phyloP scores from a whole-genome alignment of 179 eudicot species.

The Beta corolliflora region DNA sequence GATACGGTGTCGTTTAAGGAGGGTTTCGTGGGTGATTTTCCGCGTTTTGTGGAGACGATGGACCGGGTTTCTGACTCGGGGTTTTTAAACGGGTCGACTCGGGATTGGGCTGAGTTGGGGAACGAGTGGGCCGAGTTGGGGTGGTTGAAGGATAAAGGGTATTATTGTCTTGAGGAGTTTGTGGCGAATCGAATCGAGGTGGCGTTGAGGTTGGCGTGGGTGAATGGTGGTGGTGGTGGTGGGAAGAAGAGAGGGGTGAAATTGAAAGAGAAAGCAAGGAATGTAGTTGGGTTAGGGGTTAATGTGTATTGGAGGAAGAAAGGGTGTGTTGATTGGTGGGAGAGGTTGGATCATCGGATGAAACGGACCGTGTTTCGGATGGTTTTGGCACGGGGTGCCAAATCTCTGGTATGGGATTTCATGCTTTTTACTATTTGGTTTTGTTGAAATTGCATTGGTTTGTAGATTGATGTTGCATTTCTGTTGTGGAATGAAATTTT shows the following conservation, averaged over 20 bases:
- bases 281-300: slow-evolving; percentile 56
- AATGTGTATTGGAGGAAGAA: slow-evolving; percentile 94
- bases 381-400: slow-evolving; percentile 58
- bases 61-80: slow-evolving; percentile 59
- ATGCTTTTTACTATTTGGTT: neutral
- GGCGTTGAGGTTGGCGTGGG: slow-evolving; percentile 82
- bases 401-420: slow-evolving; percentile 60
- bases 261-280: slow-evolving; percentile 59
- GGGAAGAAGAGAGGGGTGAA: slow-evolving; percentile 87
- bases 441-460: neutral
- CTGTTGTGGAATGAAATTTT: no score
- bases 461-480: no score
- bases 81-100: slow-evolving; percentile 57
- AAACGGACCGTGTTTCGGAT: slow-evolving; percentile 46
- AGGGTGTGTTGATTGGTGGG: slow-evolving; percentile 97
- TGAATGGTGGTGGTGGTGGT: slow-evolving; percentile 53
- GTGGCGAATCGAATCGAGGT: slow-evolving; percentile 80
- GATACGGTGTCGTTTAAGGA: slow-evolving; percentile 66
- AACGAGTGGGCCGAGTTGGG: slow-evolving; percentile 74
- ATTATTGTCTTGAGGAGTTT: slow-evolving; percentile 77
- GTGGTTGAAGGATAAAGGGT: slow-evolving; percentile 90
- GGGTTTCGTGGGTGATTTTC: slow-evolving; percentile 53
- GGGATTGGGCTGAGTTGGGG: slow-evolving; percentile 54
- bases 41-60: slow-evolving; percentile 55
- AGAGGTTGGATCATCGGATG: slow-evolving; percentile 49